A percentile compares a stretch with the other conserved stretches of the same genome.
Conservation (phyloP, 345 rosid species). For the Pseudoturritis turrita region DNA sequence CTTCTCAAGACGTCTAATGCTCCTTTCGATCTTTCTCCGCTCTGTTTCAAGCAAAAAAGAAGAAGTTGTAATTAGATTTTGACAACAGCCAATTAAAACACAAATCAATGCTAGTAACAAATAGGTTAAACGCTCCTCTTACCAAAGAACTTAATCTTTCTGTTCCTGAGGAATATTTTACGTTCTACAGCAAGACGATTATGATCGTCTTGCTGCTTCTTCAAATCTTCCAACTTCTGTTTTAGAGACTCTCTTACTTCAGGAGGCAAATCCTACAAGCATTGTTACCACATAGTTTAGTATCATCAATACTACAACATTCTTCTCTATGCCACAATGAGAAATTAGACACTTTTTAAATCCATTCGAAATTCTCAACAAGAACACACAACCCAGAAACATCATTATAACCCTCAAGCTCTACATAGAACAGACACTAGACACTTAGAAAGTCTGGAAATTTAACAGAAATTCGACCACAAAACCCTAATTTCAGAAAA, state of each 20-base stretch:
- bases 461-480: background rate
- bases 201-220: conserved; percentile 87
- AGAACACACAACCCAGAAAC: background rate
- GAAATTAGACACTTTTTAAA: background rate
- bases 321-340: background rate
- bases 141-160: conserved; percentile 97
- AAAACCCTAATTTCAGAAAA: conserved; percentile 1
- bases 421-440: background rate
- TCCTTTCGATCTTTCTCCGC: conserved; percentile 89
- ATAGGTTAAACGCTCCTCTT: background rate
- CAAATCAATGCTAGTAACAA: background rate
- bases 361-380: background rate
- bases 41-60: conserved; percentile 35
- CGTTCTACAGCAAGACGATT: conserved; percentile 81
- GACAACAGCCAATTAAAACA: background rate
- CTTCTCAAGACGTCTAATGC: conserved; percentile 88
- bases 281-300: background rate
- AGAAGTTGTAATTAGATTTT: background rate
- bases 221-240: conserved; percentile 66
- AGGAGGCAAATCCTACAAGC: conserved; percentile 53
- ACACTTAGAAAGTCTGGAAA: background rate
- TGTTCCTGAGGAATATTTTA: conserved; percentile 76
- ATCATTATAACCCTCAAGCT: background rate
- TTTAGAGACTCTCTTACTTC: conserved; percentile 74
- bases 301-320: background rate